Base-by-base conservation (phyloP, 805 yeast genomes). In the Saturnispora silvae region DNA sequence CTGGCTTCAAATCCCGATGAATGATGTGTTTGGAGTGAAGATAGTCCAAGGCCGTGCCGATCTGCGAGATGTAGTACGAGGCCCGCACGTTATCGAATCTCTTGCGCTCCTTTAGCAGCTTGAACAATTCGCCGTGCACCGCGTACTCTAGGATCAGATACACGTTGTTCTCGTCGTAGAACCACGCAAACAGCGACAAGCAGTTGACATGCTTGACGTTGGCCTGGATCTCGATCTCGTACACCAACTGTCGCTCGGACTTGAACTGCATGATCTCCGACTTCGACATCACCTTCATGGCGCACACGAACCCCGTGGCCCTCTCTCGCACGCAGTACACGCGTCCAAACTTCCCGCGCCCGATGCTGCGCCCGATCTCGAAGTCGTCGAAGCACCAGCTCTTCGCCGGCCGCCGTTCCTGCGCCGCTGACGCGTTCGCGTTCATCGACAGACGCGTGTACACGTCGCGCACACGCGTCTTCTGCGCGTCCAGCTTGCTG, bases 1-100 rank as follows among this genome's bases (percentile, higher is more conserved):
- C 97, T 0, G 97, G 97, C 57, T 89, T 89, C 45, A 89, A 74
- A 53, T 89, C 98, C 42, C 97, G 68, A 53, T 89, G 98, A 20
- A 89, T 81, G 31, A 92, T 76, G 45, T 79, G 75, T 49, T 79
- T 82, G 25, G 70, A 61, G 57, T 89, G 97, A 45, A 92, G 63
- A 51, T 86, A 83, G 8, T 65, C 58, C 33, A 89, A 67, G 0
- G 95, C 96, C 28, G 70, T 68, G 0, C 95, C 80, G 57, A 86
- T 81, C 54, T 92, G 97, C 45, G 64, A 76, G 5, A 85, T 76
- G 57, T 82, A 89, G 51, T 75, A 69, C 1, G 92, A 77, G 1
- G 96, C 94, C 8, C 72, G 63, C 10, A 68, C 64, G 48, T 86
- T 87, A 45, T 75, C 70, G 49, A 92, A 81, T 23, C 87, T 29